These are phyloP conservation scores for Rhazya stricta DNA, from an alignment of 257 asterid species.

Conservation along the genomic window DNA sequence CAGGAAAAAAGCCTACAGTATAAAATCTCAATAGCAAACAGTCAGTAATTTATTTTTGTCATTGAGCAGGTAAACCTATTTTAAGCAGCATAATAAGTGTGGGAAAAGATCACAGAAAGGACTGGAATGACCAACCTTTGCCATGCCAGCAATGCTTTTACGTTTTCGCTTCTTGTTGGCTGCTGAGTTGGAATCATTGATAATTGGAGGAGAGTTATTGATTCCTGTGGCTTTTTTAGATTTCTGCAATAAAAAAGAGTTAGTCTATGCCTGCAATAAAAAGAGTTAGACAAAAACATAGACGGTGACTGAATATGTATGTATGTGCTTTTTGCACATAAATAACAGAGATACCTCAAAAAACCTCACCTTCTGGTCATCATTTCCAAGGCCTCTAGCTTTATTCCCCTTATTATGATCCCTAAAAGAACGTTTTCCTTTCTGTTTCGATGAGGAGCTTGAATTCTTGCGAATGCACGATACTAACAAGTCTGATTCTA, in stretches of 20 bases:
- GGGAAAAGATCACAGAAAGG: slow-evolving; percentile 17
- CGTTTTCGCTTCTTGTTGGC: slow-evolving; percentile 56
- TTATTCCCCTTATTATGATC: slow-evolving; percentile 34
- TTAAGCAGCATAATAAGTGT: slow-evolving; percentile 4
- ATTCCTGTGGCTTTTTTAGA: slow-evolving; percentile 39
- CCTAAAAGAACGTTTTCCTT: slow-evolving; percentile 49
- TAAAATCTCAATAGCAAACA: neutral
- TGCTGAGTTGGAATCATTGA: slow-evolving; percentile 47
- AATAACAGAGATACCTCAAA: slow-evolving; percentile 7
- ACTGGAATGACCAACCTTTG: slow-evolving; percentile 50
- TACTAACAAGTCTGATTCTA: slow-evolving; percentile 44
- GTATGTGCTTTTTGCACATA: neutral
- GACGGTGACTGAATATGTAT: neutral
- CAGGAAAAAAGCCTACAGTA: neutral
- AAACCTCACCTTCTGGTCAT: slow-evolving; percentile 55
- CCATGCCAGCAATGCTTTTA: slow-evolving; percentile 45
- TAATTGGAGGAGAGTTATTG: slow-evolving; percentile 31
- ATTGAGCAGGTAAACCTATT: slow-evolving; percentile 13
- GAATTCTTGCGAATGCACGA: slow-evolving; percentile 44
- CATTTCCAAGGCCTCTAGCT: slow-evolving; percentile 23
- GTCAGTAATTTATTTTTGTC: neutral
- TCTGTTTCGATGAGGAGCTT: slow-evolving; percentile 45
- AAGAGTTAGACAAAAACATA: slow-evolving; percentile 14
- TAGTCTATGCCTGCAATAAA: no score
- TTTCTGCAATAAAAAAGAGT: no score